Percentiles rank a stretch among this genome's conserved stretches.
phyloP scores from a whole-genome alignment of 2,329 filamentous ascomycete species.

The Capronia americana region DNA sequence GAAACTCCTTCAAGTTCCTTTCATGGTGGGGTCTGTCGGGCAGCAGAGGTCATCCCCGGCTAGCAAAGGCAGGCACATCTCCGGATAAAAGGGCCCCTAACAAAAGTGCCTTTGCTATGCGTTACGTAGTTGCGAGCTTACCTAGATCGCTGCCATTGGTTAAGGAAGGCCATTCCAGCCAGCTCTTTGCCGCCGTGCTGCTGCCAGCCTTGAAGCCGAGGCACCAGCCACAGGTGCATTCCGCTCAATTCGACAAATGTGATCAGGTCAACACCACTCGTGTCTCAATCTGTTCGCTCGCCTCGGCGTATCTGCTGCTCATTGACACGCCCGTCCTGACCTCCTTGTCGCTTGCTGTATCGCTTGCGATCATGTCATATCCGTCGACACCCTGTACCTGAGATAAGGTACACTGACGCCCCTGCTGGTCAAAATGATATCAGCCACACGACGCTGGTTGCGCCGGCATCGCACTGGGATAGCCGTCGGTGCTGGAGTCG shows the following conservation, averaged over 20 bases:
- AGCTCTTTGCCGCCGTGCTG: neutral
- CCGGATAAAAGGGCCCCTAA: slow-evolving; percentile 10
- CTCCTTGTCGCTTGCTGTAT: slow-evolving; percentile 10
- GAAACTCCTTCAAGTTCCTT: slow-evolving; percentile 19
- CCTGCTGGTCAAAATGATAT: slow-evolving; percentile 67
- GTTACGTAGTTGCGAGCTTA: slow-evolving; percentile 12
- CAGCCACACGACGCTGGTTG: slow-evolving; percentile 85
- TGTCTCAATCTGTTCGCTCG: slow-evolving; percentile 7
- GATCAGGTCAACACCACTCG: slow-evolving; percentile 26
- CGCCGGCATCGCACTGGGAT: slow-evolving; percentile 89
- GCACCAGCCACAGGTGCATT: slow-evolving; percentile 28
- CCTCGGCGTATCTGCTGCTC: slow-evolving; percentile 12
- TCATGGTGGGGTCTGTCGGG: slow-evolving; percentile 22
- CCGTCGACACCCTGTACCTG: slow-evolving; percentile 25
- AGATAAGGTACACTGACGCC: slow-evolving; percentile 31
- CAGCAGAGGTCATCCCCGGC: slow-evolving; percentile 16
- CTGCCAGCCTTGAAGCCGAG: slow-evolving; percentile 24
- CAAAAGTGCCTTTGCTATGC: neutral
- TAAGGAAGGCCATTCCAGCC: neutral
- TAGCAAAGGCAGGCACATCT: slow-evolving; percentile 13
- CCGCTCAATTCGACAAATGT: slow-evolving; percentile 22
- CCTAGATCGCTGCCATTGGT: slow-evolving; percentile 5
- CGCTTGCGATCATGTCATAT: slow-evolving; percentile 33
- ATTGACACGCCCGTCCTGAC: slow-evolving; percentile 18
- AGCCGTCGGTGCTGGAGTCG: slow-evolving; percentile 82